Percentiles rank a stretch among this genome's conserved stretches.
These are phyloP conservation scores for Pseudisothecium myosuroides DNA, from an alignment of 225 moss, liverwort and hornwort genomes.

Conservation along the genomic window DNA sequence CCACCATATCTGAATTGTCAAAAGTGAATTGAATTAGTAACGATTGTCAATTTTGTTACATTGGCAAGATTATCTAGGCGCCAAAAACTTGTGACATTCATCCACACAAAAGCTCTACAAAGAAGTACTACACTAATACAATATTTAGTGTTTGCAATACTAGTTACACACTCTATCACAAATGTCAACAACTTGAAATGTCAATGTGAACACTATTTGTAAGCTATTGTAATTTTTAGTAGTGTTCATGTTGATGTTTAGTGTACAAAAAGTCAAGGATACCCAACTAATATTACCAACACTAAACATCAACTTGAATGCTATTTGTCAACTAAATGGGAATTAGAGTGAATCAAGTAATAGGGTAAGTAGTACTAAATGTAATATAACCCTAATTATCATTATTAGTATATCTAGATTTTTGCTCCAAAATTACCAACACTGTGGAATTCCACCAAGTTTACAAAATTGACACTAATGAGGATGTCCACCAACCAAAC, in stretches of 20 bases:
- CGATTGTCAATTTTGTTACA: not conserved
- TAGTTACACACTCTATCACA: no score
- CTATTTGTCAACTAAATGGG: not conserved
- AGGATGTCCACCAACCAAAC: no score
- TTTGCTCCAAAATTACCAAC: no score
- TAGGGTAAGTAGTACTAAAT: not conserved
- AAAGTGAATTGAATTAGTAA: not conserved
- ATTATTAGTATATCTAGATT: not conserved
- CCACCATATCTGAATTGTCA: not conserved
- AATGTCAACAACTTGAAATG: no score
- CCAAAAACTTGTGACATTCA: not conserved
- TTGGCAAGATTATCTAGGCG: not conserved
- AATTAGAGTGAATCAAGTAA: not conserved
- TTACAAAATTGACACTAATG: no score
- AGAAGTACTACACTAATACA: no score
- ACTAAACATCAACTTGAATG: rapidly evolving
- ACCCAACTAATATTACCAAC: not conserved
- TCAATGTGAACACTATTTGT: no score
- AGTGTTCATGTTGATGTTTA: no score
- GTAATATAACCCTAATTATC: not conserved
- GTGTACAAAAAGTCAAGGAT: no score
- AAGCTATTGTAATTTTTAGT: no score
- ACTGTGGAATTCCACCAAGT: no score
- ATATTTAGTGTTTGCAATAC: no score
- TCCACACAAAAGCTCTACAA: not conserved